phyloP scores from a whole-genome alignment of 208 protist genomes.

The Leishmania tarentolae region DNA sequence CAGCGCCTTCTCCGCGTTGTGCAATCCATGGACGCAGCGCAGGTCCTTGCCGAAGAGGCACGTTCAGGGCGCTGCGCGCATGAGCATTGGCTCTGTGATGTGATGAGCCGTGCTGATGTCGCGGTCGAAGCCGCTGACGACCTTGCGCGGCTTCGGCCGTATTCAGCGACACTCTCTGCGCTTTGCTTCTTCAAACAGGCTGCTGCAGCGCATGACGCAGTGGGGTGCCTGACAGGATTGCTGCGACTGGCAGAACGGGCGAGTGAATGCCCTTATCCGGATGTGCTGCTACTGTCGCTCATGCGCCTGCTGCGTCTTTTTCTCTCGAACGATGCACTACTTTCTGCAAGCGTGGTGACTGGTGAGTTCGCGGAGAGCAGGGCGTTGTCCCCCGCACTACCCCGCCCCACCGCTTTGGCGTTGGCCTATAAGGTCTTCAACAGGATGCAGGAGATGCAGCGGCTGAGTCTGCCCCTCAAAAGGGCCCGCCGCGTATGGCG shows the following conservation, averaged over 20 bases:
- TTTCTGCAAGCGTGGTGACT: conserved; percentile 6
- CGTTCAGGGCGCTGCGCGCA: conserved; percentile 48
- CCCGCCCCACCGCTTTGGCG: neutral
- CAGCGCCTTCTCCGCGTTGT: conserved; percentile 70
- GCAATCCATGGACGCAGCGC: conserved; percentile 18
- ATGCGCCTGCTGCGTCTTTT: conserved; percentile 20
- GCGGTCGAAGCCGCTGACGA: neutral
- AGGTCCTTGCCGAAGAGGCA: conserved; percentile 14
- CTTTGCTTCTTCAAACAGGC: neutral
- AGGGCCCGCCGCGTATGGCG: conserved; percentile 13
- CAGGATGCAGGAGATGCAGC: conserved; percentile 28
- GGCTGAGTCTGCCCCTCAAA: conserved; percentile 22
- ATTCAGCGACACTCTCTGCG: conserved; percentile 24
- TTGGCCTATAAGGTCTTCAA: conserved; percentile 25
- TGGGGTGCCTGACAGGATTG: conserved; percentile 18
- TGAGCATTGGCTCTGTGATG: conserved; percentile 47
- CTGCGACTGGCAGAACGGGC: conserved; percentile 14
- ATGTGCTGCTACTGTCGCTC: conserved; percentile 12
- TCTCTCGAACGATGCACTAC: conserved; percentile 13
- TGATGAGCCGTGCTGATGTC: conserved; percentile 3
- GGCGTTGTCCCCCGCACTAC: neutral
- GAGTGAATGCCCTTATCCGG: conserved; percentile 14
- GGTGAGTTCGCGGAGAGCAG: neutral
- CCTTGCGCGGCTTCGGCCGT: conserved; percentile 16
- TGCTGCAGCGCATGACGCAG: neutral